These are phyloP conservation scores for Cladosporium sp. DNA, from an alignment of 2,329 filamentous ascomycete genomes.

Conservation along the genomic window DNA sequence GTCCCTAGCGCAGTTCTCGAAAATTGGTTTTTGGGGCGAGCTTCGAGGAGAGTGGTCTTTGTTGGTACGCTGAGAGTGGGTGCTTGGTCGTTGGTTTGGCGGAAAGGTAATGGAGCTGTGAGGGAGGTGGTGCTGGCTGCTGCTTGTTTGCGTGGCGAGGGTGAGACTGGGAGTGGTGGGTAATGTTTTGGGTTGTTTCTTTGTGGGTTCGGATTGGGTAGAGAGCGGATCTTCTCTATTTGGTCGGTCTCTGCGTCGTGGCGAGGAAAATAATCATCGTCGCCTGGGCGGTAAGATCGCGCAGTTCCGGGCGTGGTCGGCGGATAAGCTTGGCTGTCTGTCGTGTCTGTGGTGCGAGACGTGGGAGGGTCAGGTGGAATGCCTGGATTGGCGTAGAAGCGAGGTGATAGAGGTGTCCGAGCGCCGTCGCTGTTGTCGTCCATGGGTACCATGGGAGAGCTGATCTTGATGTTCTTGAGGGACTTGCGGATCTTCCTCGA, in stretches of 20 bases:
- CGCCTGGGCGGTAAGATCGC: constrained; percentile 17
- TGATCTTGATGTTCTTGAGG: constrained; percentile 55
- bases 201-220: constrained; percentile 26
- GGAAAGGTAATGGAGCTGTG: constrained; percentile 7
- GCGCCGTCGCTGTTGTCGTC: constrained; percentile 43
- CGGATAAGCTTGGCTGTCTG: constrained; percentile 26
- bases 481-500: constrained; percentile 28
- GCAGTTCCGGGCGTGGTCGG: constrained; percentile 31
- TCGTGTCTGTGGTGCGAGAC: constrained; percentile 23
- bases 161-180: background rate
- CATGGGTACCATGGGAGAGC: constrained; percentile 44
- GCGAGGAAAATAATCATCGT: constrained; percentile 10
- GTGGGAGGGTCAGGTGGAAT: constrained; percentile 51
- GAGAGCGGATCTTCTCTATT: constrained; percentile 22
- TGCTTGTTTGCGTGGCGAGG: background rate
- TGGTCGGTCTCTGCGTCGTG: constrained; percentile 13
- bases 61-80: constrained; percentile 23
- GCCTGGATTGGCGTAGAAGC: constrained; percentile 50
- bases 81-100: constrained; percentile 6
- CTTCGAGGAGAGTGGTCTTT: constrained; percentile 43
- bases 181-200: constrained; percentile 6
- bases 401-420: constrained; percentile 52
- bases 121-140: background rate
- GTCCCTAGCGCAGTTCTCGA: constrained; percentile 24
- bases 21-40: constrained; percentile 23